Percentiles rank a stretch among this genome's conserved stretches.
phyloP scores from a whole-genome alignment of 192 early-diverging fungal genomes.

The Spizellomyces sp. region DNA sequence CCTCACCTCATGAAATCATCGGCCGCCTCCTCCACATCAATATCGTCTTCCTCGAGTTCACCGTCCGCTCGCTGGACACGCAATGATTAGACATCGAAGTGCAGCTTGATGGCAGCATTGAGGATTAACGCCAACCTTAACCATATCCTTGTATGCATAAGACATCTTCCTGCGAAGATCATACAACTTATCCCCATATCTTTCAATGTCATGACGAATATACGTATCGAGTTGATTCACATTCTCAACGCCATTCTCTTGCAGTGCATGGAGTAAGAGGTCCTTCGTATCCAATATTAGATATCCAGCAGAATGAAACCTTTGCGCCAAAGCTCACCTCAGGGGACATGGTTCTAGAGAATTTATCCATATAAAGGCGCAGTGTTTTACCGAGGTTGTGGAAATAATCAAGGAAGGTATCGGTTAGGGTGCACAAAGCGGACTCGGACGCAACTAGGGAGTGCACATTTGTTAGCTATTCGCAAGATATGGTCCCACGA shows the following conservation, averaged over 20 bases:
- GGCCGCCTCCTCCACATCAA: constrained; percentile 49
- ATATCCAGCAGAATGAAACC: neutral
- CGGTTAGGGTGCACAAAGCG: constrained; percentile 73
- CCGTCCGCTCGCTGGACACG: constrained; percentile 27
- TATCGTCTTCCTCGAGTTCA: constrained; percentile 33
- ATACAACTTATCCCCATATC: constrained; percentile 67
- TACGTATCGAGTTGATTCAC: constrained; percentile 75
- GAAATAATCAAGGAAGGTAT: constrained; percentile 80
- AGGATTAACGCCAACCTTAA: constrained; percentile 27
- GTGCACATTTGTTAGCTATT: neutral
- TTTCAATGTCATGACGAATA: constrained; percentile 76
- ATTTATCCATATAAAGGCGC: constrained; percentile 75
- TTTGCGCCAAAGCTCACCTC: constrained; percentile 58
- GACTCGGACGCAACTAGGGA: constrained; percentile 49
- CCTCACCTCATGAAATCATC: constrained; percentile 50
- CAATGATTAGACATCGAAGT: too few species aligned
- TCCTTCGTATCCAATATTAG: constrained; percentile 50
- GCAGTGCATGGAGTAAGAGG: constrained; percentile 78
- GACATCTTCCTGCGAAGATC: constrained; percentile 79
- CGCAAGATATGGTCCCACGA: neutral
- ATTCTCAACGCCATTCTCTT: constrained; percentile 77
- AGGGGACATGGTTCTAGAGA: constrained; percentile 67
- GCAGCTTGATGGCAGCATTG: too few species aligned
- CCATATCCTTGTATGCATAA: constrained; percentile 69
- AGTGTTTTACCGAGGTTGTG: constrained; percentile 82